Evolutionary conservation across 495 filamentous ascomycete genomes (phyloP), one percentile per base, ranked within the genome.

Genomic region (Penicillium argentinense): DNA sequence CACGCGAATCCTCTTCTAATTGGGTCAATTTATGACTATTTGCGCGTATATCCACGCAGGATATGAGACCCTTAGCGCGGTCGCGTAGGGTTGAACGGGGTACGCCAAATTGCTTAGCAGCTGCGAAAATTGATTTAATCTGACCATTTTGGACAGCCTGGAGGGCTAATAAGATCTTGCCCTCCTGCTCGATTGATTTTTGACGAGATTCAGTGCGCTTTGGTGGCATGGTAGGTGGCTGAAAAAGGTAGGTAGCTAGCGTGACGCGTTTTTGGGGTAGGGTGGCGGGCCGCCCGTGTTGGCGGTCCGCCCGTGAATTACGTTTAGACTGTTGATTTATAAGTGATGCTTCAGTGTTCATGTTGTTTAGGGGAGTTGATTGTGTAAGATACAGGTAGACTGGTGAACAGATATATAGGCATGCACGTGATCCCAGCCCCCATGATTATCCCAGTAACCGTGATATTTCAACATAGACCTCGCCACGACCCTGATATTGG

Each of bases 221-320:
- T 41, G 39, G 39, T 41, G 39, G 29, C 11, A 41, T 41, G 21
- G 39, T 26, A 4, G 39, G 5, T 5, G 29, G 29, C 16, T 32
- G 29, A 32, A 32, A 13, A 2, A n/a, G 3, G 11, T 32, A 2
- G 7, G 29, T 32, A 5, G 11, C 12, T 14, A 2, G 2, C 2
- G 12, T 5, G 3, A 13, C 29, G 29, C 29, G 29, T 13, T 32
- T 14, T 32, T 6, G n/a, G 2, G 29, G 2, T 32, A 5, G 29
- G 29, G 29, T n/a, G 28, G 28, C 28, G n/a, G n/a, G n/a, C 11
- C 28, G 28, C 5, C 13, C 11, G 11, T 30, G 28, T 30, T n/a
- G n/a, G n/a, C n/a, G n/a, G n/a, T n/a, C n/a, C n/a, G n/a, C n/a
- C n/a, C n/a, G 28, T 5, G 29, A 32, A 32, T 32, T 32, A 32